Conservation (phyloP, 2,329 filamentous ascomycete species). For the Exophiala sp. region DNA sequence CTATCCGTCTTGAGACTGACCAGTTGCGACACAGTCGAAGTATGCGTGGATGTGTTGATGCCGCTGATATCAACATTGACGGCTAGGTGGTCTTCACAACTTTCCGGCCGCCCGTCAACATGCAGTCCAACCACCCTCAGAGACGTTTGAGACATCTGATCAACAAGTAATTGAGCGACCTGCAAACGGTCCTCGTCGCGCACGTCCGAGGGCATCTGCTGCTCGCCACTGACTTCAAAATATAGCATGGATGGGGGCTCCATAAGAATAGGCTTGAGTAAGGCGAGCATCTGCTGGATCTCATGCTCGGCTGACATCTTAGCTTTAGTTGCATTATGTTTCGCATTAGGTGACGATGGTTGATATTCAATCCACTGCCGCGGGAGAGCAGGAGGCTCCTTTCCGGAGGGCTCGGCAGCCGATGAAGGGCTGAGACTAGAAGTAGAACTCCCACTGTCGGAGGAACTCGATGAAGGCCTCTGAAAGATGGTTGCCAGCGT, state of each 20-base stretch:
- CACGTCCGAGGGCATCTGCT: background rate
- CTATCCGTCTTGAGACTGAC: slow-evolving; percentile 23
- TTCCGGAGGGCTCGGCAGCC: background rate
- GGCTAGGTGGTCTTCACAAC: slow-evolving; percentile 37
- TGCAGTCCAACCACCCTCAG: slow-evolving; percentile 20
- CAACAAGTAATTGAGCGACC: slow-evolving; percentile 23
- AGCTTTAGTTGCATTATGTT: slow-evolving; percentile 5
- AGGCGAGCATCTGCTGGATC: slow-evolving; percentile 11
- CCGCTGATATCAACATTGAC: slow-evolving; percentile 38
- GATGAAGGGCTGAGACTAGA: slow-evolving; percentile 2
- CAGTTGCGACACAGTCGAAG: slow-evolving; percentile 16
- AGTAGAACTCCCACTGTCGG: slow-evolving; percentile 12
- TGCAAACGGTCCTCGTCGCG: slow-evolving; percentile 6
- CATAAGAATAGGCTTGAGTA: slow-evolving; percentile 8
- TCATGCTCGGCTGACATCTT: slow-evolving; percentile 10
- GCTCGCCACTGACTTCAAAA: background rate
- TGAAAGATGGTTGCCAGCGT: slow-evolving; percentile 6
- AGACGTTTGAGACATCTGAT: slow-evolving; percentile 40
- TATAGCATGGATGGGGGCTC: slow-evolving; percentile 8
- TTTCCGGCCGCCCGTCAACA: background rate
- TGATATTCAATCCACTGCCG: slow-evolving; percentile 21
- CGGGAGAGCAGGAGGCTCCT: background rate
- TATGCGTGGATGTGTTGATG: slow-evolving; percentile 20
- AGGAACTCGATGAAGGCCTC: slow-evolving; percentile 13
- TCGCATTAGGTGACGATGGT: slow-evolving; percentile 3